phyloP scores from a whole-genome alignment of 208 protist species.

The Leishmania guyanensis region DNA sequence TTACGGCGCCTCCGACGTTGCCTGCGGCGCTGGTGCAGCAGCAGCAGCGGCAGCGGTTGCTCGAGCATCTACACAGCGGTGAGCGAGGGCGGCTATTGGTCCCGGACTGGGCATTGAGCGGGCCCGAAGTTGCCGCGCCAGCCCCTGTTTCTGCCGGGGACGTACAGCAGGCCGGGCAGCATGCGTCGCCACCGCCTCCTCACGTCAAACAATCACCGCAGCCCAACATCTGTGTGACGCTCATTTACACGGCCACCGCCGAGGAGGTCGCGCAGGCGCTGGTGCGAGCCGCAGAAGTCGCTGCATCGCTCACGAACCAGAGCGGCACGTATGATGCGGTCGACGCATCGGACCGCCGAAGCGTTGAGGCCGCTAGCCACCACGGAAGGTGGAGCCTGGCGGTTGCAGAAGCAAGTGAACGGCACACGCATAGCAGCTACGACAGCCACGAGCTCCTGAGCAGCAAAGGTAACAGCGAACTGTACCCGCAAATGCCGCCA shows the following conservation, averaged over 20 bases:
- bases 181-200: not conserved
- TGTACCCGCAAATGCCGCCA: not conserved
- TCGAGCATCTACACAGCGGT: not conserved
- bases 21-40: constrained; percentile 11
- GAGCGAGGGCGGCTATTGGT: constrained; percentile 5
- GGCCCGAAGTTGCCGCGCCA: not conserved
- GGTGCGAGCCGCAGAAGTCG: constrained; percentile 4
- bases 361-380: not conserved
- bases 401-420: not conserved
- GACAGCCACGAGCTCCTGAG: not conserved
- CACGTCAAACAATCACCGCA: not conserved
- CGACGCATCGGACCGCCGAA: not conserved
- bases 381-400: not conserved
- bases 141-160: not conserved
- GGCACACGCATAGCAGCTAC: not conserved
- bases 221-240: constrained; percentile 22
- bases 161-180: not conserved
- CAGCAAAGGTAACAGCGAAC: not conserved
- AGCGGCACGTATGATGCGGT: not conserved
- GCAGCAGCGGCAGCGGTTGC: constrained; percentile 3
- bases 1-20: constrained; percentile 20
- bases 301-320: not conserved
- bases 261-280: constrained; percentile 28
- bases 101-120: constrained; percentile 16
- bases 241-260: constrained; percentile 32